Conservation (phyloP, 345 rosid genomes). For the Psidium friedrichsthalianum region DNA sequence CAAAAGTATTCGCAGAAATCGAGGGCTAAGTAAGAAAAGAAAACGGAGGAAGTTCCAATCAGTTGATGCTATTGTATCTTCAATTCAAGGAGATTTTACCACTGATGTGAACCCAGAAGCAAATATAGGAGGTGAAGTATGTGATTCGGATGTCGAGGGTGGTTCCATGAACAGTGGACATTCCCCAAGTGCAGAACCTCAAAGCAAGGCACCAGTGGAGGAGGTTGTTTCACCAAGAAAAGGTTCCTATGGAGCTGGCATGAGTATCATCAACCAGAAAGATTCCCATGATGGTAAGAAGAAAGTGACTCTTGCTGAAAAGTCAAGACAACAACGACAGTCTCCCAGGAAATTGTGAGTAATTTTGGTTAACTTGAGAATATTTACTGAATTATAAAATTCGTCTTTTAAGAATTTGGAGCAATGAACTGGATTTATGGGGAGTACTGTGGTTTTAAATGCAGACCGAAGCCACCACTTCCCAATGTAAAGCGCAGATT, state of each 20-base stretch:
- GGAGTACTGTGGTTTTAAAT: not conserved
- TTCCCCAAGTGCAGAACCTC: not conserved
- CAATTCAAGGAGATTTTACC: not conserved
- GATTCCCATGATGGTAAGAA: not conserved
- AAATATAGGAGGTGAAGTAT: not conserved
- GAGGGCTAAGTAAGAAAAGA: not conserved
- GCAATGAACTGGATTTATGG: not conserved
- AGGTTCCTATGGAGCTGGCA: not conserved
- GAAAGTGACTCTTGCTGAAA: not conserved
- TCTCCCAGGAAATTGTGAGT: not conserved
- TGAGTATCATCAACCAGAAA: not conserved
- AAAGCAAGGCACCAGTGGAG: not conserved
- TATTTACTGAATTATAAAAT: not conserved
- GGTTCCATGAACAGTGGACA: not conserved
- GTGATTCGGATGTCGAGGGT: constrained; percentile 8
- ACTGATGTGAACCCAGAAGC: not conserved
- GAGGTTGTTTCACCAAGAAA: not conserved
- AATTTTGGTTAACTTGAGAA: not conserved
- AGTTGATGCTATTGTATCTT: not conserved
- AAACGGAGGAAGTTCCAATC: not conserved
- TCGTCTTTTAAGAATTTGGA: not conserved
- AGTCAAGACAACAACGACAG: not conserved
- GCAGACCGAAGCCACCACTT: not conserved
- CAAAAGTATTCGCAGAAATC: not conserved
- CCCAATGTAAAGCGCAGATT: not conserved